Conservation (phyloP, 345 rosid genomes). For the Excoecaria cochinchinensis region DNA sequence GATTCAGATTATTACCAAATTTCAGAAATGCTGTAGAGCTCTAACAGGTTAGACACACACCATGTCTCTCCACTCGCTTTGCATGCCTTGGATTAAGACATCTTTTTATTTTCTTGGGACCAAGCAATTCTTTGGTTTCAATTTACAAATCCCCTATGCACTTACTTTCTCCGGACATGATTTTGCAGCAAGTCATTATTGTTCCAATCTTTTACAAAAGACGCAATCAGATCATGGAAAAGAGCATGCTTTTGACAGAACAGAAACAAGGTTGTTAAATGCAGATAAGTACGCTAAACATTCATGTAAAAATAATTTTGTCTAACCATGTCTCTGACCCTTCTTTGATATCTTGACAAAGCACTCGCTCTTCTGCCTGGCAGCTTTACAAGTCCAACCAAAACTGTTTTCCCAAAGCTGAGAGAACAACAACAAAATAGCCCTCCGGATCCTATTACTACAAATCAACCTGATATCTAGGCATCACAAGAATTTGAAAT, state of each 20-base stretch:
- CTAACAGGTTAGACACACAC: background rate
- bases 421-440: background rate
- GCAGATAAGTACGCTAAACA: background rate
- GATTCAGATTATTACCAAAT: too few species aligned
- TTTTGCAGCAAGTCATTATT: background rate
- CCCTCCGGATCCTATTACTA: background rate
- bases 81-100: background rate
- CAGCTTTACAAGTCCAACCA: background rate
- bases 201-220: background rate
- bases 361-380: background rate
- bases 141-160: too few species aligned
- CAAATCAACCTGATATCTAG: background rate
- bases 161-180: background rate
- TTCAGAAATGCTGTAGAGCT: background rate
- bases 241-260: background rate
- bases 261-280: background rate
- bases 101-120: too few species aligned
- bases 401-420: background rate
- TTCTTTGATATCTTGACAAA: background rate
- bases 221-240: background rate
- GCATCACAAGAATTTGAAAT: background rate
- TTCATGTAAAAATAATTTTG: background rate
- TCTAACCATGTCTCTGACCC: background rate
- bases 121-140: too few species aligned
- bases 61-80: background rate